Evolutionary conservation across 169 alveolate genomes (phyloP), one percentile per base, ranked within the genome.

Genomic region (Neospora caninum): DNA sequence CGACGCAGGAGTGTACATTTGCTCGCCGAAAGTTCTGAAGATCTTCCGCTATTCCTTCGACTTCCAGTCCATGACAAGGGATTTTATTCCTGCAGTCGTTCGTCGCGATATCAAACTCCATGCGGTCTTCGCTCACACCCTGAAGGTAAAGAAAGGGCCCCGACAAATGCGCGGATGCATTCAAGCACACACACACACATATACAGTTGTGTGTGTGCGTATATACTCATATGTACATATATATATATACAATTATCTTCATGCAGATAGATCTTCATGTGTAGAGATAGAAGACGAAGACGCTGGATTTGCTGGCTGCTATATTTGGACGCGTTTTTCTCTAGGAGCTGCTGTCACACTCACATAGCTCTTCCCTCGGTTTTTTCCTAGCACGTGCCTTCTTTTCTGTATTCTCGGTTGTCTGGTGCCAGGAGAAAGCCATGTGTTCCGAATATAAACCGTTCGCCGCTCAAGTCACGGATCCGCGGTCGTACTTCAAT

Each of bases 11-110:
- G 89, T 82, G 41, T 82, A 36, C 64, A 42, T 82, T 36, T 82
- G 89, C 64, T 39, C 89, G 53, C 89, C 89, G 18, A 82, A 16
- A 31, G 89, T 82, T 38, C 64, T 82, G 38, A 31, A 39, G 41
- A 42, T 82, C 34, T 82, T 82, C 36, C 38, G 69, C 64, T 41
- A 38, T 41, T 82, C 69, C 89, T 82, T 82, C 64, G 89, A 82
- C 89, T 43, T 41, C 89, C 31, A 16, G 64, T 41, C 41, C 41
- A 82, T 82, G 67, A 16, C n/a, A 7, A 42, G 38, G 16, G 89
- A 82, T 42, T 43, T 82, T 67, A 82, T 82, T 42, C 89, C 89
- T 9, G 89, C 54, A 0, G 89, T 82, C 13, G 67, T 82, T 49
- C 31, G 25, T 20, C 69, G 89, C 53, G 69, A 43, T 31, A 38